phyloP scores from a whole-genome alignment of 2,329 filamentous ascomycete genomes.

The Phyllosticta citribraziliensis region DNA sequence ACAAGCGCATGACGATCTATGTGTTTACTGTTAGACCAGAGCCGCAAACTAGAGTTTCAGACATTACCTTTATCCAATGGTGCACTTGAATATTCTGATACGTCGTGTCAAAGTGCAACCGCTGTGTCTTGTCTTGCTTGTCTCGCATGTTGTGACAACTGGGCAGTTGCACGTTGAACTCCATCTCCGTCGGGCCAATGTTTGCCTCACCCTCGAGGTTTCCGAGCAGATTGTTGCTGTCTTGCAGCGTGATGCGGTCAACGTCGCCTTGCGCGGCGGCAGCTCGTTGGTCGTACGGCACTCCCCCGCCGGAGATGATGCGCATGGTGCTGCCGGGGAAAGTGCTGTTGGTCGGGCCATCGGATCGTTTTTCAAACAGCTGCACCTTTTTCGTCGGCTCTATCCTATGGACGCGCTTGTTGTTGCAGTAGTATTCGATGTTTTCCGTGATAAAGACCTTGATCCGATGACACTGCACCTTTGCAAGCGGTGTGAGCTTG shows the following conservation, averaged over 20 bases:
- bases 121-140: conserved; percentile 56
- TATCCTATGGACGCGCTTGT: conserved; percentile 74
- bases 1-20: conserved; percentile 86
- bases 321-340: conserved; percentile 69
- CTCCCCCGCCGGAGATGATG: conserved; percentile 70
- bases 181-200: conserved; percentile 84
- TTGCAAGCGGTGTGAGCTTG: conserved; percentile 83
- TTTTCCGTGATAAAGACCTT: conserved; percentile 88
- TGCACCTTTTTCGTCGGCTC: conserved; percentile 77
- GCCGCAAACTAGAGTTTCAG: not conserved
- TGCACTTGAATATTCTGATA: conserved; percentile 91
- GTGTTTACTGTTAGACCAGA: conserved; percentile 8
- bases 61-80: conserved; percentile 84
- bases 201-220: conserved; percentile 67
- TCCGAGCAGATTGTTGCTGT: conserved; percentile 64
- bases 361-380: conserved; percentile 79
- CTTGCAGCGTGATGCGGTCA: conserved; percentile 43
- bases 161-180: conserved; percentile 85
- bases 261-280: conserved; percentile 42
- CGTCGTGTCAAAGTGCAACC: conserved; percentile 80
- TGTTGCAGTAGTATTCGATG: conserved; percentile 81
- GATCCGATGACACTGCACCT: conserved; percentile 86
- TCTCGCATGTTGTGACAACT: conserved; percentile 76
- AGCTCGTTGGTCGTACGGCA: conserved; percentile 52
- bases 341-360: conserved; percentile 60